Conservation (phyloP, 2,329 filamentous ascomycete genomes). For the Tricladium varicosporioides region DNA sequence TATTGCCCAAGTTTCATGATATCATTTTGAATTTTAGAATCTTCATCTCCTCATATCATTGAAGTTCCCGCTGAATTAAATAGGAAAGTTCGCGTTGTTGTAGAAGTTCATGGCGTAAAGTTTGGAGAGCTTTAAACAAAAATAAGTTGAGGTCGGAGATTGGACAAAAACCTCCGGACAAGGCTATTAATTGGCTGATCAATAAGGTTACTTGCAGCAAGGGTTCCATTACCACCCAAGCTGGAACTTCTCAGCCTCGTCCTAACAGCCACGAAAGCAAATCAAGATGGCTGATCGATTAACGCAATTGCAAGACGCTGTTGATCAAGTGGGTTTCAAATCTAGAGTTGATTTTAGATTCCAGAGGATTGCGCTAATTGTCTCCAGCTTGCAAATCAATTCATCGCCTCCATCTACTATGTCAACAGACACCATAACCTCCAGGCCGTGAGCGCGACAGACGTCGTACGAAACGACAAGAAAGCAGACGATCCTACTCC, state of each 20-base stretch:
- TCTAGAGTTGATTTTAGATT: background rate
- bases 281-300: constrained; percentile 68
- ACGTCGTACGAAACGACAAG: constrained; percentile 59
- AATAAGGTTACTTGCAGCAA: no score
- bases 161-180: background rate
- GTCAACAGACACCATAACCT: constrained; percentile 68
- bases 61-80: no score
- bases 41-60: no score
- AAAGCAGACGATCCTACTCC: constrained; percentile 36
- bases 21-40: no score
- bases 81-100: background rate
- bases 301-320: constrained; percentile 81
- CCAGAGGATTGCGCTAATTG: constrained; percentile 4
- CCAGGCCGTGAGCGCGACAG: constrained; percentile 54
- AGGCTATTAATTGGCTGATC: no score
- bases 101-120: background rate
- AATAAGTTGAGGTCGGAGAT: constrained; percentile 11
- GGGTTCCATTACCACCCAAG: no score
- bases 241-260: constrained; percentile 12
- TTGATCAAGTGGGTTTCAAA: constrained; percentile 64
- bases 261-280: background rate
- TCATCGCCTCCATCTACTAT: constrained; percentile 65
- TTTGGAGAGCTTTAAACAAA: background rate
- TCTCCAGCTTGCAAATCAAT: constrained; percentile 62
- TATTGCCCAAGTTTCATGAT: background rate